Evolutionary conservation across 2,329 filamentous ascomycete species (phyloP).

Genomic region (Bipolaris bicolor): DNA sequence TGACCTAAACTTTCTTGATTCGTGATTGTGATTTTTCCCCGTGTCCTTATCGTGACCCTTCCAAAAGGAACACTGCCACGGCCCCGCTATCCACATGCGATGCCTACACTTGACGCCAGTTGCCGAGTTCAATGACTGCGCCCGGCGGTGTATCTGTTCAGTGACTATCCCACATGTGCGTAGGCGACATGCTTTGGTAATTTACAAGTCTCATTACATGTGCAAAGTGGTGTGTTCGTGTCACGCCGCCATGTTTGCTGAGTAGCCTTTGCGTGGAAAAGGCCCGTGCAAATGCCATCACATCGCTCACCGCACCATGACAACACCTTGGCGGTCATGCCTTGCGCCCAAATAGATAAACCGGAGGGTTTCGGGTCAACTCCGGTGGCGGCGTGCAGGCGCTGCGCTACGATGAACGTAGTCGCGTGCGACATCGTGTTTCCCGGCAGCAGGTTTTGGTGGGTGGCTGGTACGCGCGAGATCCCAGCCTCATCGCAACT

Average conservation of each 20-base stretch:
- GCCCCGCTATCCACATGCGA: not conserved
- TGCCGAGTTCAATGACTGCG: not conserved
- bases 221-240: slow-evolving; percentile 12
- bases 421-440: slow-evolving; percentile 32
- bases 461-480: slow-evolving; percentile 32
- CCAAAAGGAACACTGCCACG: not conserved
- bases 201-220: slow-evolving; percentile 4
- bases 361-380: slow-evolving; percentile 19
- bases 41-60: not conserved
- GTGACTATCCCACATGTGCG: not conserved
- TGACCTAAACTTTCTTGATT: not conserved
- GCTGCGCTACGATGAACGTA: slow-evolving; percentile 23
- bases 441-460: slow-evolving; percentile 19
- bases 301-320: slow-evolving; percentile 14
- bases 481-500: slow-evolving; percentile 23
- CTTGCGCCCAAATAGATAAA: slow-evolving; percentile 19
- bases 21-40: not conserved
- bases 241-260: slow-evolving; percentile 14
- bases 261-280: slow-evolving; percentile 3
- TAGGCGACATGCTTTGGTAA: not conserved
- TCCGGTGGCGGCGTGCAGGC: slow-evolving; percentile 18
- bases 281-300: not conserved
- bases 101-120: not conserved
- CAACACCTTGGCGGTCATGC: slow-evolving; percentile 11
- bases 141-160: slow-evolving; percentile 6